Evolutionary conservation across 805 yeast genomes (phyloP), one percentile per base, ranked within the genome.

Genomic region (Komagataella populi): DNA sequence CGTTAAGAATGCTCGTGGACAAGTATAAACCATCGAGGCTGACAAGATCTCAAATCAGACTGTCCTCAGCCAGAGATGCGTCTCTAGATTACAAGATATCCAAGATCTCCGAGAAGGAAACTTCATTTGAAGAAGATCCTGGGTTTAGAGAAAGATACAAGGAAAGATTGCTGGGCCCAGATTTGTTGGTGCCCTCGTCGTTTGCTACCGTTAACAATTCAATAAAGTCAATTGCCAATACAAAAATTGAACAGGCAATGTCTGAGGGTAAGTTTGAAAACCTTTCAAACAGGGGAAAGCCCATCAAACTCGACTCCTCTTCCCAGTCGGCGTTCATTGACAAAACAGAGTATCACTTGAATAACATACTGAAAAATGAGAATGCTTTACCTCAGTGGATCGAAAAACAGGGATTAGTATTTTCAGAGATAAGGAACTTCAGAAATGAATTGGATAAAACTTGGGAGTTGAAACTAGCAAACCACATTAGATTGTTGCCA

Each of bases 321-420:
- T 63, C 65, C n/a, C 69, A 66, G 56, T 78, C 69, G 62, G 83
- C 79, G 48, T 83, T 71, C 64, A 70, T 74, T 52, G 93, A 78
- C 63, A 76, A 75, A 54, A 86, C 80, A 51, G 95, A 83, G 57
- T 87, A 81, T 62, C 87, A 87, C 61, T 65, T 89, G 67, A 89
- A 89, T 65, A 80, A 85, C 55, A 83, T 89, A 47, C 66, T 89
- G 52, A 77, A 74, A 55, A 75, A 78, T 46, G 96, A 89, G 63
- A 89, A 87, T 49, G 81, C 87, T 1, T 69, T 81, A 8, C 96
- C 96, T 0, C 95, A 95, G 0, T 89, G 96, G 96, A 83, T 89
- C 44, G 95, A 87, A 58, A 81, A 78, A 51, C 93, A 86, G 63
- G 70, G 77, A 17, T 72, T 77, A 1, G 77, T 83, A 3, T 73